Evolutionary conservation across 2,329 filamentous ascomycete genomes (phyloP).

Genomic region (Calonectria honghensis): DNA sequence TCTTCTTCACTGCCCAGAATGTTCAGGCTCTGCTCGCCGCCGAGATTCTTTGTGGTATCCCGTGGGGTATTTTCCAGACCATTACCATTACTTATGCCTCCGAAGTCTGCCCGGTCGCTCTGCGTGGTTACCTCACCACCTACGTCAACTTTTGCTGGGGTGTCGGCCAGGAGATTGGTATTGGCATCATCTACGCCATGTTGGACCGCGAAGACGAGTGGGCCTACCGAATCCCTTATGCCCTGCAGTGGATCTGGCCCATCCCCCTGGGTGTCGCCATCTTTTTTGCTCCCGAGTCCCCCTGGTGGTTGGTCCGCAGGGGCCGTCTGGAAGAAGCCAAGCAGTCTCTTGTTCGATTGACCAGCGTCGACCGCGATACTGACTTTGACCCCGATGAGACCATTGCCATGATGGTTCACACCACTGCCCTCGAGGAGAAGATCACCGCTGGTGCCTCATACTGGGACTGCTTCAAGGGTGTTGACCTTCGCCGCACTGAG

Average conservation of each 20-base stretch:
- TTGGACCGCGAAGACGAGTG: slow-evolving; percentile 79
- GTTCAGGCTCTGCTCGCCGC: slow-evolving; percentile 75
- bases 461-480: slow-evolving; percentile 88
- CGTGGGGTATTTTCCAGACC: slow-evolving; percentile 76
- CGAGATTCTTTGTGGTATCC: slow-evolving; percentile 78
- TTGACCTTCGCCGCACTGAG: slow-evolving; percentile 85
- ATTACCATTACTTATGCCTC: slow-evolving; percentile 80
- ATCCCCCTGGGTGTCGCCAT: slow-evolving; percentile 80
- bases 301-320: slow-evolving; percentile 85
- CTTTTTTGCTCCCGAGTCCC: slow-evolving; percentile 81
- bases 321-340: slow-evolving; percentile 80
- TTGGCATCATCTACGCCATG: slow-evolving; percentile 83
- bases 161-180: slow-evolving; percentile 83
- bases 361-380: slow-evolving; percentile 77
- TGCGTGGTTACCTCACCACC: slow-evolving; percentile 83
- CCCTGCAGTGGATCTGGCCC: slow-evolving; percentile 87
- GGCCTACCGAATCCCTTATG: slow-evolving; percentile 83
- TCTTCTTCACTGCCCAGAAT: slow-evolving; percentile 79
- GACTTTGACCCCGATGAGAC: slow-evolving; percentile 90
- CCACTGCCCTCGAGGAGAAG: slow-evolving; percentile 85
- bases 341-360: slow-evolving; percentile 78
- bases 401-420: slow-evolving; percentile 94
- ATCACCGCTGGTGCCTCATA: slow-evolving; percentile 85
- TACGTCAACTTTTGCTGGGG: slow-evolving; percentile 88
- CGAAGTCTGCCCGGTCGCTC: slow-evolving; percentile 83